Evolutionary conservation across 164 flowering plant species (phyloP).

Genomic region (Echeveria elegans): DNA sequence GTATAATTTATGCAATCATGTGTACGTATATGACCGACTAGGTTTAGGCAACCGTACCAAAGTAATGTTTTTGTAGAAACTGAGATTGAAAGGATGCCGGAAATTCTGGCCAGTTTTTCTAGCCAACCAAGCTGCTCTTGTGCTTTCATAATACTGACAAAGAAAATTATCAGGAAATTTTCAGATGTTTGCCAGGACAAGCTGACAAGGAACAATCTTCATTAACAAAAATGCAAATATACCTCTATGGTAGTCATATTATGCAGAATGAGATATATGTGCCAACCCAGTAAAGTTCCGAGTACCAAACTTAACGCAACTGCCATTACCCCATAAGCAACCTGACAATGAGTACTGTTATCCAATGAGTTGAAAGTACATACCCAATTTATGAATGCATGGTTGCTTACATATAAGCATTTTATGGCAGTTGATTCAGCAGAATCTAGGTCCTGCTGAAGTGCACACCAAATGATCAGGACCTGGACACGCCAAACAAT

Average conservation of each 20-base stretch:
- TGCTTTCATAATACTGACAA: conserved; percentile 47
- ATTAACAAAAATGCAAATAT: no score
- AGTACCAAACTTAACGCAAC: conserved; percentile 32
- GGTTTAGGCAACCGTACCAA: no score
- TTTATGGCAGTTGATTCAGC: conserved; percentile 18
- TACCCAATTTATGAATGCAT: no score
- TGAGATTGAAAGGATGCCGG: conserved; percentile 59
- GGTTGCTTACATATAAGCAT: neutral
- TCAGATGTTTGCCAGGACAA: no score
- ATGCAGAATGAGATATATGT: conserved; percentile 47
- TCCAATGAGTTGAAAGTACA: neutral
- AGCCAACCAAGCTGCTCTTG: conserved; percentile 60
- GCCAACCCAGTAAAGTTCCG: conserved; percentile 60
- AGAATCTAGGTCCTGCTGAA: conserved; percentile 36
- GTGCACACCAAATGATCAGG: conserved; percentile 21
- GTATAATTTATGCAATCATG: no score
- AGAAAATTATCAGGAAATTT: neutral
- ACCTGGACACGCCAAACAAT: conserved; percentile 22
- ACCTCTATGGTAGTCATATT: conserved; percentile 89
- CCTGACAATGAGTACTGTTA: conserved; percentile 20
- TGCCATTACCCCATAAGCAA: conserved; percentile 29
- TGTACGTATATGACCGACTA: no score
- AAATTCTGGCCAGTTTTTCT: conserved; percentile 64
- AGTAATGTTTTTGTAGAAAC: no score
- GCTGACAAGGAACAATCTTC: no score